These are phyloP conservation scores for Apiotrichum montevideense DNA, from an alignment of 1,284 basidiomycete genomes.

Conservation along the genomic window DNA sequence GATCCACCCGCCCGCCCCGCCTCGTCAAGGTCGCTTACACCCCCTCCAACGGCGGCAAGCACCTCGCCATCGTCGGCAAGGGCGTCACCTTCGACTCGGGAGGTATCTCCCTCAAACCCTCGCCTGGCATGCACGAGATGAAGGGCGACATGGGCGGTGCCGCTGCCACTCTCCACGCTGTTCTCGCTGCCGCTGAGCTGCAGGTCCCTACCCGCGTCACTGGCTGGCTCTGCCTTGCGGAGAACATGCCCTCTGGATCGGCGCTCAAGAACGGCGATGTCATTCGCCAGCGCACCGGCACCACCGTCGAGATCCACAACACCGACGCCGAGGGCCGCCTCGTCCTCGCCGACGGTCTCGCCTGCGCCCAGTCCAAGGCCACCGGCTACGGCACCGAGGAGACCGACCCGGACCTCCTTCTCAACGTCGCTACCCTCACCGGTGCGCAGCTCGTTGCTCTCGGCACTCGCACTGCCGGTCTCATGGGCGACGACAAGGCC, in stretches of 20 bases:
- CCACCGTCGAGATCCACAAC: constrained; percentile 17
- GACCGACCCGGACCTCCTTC: constrained; percentile 15
- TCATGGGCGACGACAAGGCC: constrained; percentile 19
- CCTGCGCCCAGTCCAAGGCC: constrained; percentile 9
- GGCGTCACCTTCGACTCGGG: constrained; percentile 19
- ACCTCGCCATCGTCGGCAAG: constrained; percentile 17
- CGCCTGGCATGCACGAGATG: constrained; percentile 17
- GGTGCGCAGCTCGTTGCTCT: constrained; percentile 16
- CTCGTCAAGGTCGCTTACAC: constrained; percentile 15
- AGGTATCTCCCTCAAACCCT: constrained; percentile 16
- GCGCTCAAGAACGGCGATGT: constrained; percentile 17
- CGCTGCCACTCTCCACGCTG: constrained; percentile 12
- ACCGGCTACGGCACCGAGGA: constrained; percentile 19
- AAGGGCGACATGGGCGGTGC: constrained; percentile 21
- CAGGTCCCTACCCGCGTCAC: constrained; percentile 11
- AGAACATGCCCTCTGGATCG: constrained; percentile 17
- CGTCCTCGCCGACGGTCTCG: constrained; percentile 18
- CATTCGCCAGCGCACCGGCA: constrained; percentile 15
- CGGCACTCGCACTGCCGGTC: constrained; percentile 16
- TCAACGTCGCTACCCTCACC: constrained; percentile 18
- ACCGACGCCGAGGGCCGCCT: constrained; percentile 19
- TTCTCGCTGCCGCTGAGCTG: constrained; percentile 16
- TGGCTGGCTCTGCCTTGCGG: constrained; percentile 16
- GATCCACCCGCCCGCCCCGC: constrained; percentile 9
- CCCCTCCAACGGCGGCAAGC: constrained; percentile 7